phyloP scores from a whole-genome alignment of 2,329 filamentous ascomycete species.

The Fusarium miscanthi region DNA sequence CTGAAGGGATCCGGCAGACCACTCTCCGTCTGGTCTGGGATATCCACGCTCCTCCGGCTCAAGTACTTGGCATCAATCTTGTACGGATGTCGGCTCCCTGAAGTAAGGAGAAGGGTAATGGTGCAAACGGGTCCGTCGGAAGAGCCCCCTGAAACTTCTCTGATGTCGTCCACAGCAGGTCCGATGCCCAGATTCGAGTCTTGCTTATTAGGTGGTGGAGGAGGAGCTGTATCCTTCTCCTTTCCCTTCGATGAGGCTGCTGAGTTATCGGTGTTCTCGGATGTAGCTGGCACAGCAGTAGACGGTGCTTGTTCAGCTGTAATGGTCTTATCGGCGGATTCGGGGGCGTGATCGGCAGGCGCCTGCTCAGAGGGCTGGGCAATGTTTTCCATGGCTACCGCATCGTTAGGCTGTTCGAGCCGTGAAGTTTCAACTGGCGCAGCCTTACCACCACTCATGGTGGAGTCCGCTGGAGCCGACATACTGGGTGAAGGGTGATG shows the following conservation, averaged over 20 bases:
- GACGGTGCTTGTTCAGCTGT: conserved; percentile 32
- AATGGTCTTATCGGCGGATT: conserved; percentile 29
- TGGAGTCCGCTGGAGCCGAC: conserved; percentile 49
- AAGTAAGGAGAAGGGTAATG: conserved; percentile 86
- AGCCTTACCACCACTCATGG: conserved; percentile 48
- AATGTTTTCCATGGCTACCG: conserved; percentile 53
- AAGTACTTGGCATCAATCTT: conserved; percentile 90
- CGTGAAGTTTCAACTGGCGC: conserved; percentile 44
- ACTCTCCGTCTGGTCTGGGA: conserved; percentile 71
- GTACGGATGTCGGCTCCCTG: conserved; percentile 86
- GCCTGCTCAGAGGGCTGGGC: conserved; percentile 39
- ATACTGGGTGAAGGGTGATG: conserved; percentile 41
- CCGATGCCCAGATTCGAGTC: conserved; percentile 57
- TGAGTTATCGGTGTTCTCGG: conserved; percentile 37
- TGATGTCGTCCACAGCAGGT: conserved; percentile 56
- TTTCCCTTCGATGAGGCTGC: conserved; percentile 50
- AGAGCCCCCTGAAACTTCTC: conserved; percentile 46
- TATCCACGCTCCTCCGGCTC: conserved; percentile 79
- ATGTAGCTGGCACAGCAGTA: conserved; percentile 24
- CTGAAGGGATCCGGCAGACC: conserved; percentile 81
- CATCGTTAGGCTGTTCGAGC: conserved; percentile 51
- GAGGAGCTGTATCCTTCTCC: conserved; percentile 46
- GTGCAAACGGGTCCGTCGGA: conserved; percentile 63
- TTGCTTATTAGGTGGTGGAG: conserved; percentile 47
- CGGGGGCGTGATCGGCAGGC: conserved; percentile 27